Evolutionary conservation across 495 filamentous ascomycete genomes (phyloP), one percentile per base, ranked within the genome.

Genomic region (Penicillium maclennaniae): DNA sequence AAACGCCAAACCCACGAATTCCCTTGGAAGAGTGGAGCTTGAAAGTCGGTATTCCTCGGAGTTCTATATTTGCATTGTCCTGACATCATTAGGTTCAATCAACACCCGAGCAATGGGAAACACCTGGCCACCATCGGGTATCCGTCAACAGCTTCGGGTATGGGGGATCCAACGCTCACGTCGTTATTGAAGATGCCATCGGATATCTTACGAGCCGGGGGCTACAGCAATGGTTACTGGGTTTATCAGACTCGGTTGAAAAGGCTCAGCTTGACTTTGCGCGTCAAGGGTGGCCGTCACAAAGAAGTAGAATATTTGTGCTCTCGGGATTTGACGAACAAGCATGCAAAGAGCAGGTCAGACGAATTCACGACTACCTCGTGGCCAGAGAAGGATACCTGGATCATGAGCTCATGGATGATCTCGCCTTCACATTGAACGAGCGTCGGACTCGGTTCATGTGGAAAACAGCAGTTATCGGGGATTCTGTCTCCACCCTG

Each of bases 121-220:
- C 54, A 4, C 9, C 20, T 1, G 62, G 60, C 1, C 37, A 63
- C 4, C 70, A 62, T 45, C 54, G 74, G 3, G 63, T 66, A 10
- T 67, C 66, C 8, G 61, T 70, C 23, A 74, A 69, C 46, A 66
- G 58, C 15, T 74, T 76, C 28, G 70, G 70, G 0, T 74, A 68
- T 42, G 75, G 75, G 7, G 71, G 72, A 14, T 57, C 50, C 28
- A 75, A 75, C 53, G 68, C 68, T 14, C 72, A 75, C 58, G 57
- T 59, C 0, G 69, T 78, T 38, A 4, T 78, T 0, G 76, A 78
- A 40, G 65, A 72, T 45, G 48, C 58, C 6, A 14, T 34, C 10
- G 40, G 55, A 1, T 66, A 54, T 27, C 12, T 65, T 10, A 25
- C 31, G 3, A 26, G 9, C 10, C 46, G 27, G 3, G 43, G 42